Percentiles rank a stretch among this genome's conserved stretches.
Evolutionary conservation across 2,329 filamentous ascomycete genomes (phyloP).

Genomic region (Metarhizium brunneum): DNA sequence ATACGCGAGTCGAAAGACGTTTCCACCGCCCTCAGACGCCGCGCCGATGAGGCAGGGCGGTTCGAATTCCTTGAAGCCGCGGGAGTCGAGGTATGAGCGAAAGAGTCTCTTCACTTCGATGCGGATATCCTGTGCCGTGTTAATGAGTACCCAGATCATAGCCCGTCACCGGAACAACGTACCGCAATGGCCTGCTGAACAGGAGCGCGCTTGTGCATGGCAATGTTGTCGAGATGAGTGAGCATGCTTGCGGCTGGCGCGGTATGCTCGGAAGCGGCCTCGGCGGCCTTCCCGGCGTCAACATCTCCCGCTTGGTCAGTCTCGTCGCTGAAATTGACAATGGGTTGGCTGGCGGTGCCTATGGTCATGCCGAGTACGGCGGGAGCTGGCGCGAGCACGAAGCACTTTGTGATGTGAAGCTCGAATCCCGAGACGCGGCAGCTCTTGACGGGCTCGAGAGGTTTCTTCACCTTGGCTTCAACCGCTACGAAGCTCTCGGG

Average conservation of each 20-base stretch:
- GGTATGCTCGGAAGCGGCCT: constrained; percentile 21
- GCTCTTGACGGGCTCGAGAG: constrained; percentile 81
- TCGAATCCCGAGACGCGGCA: constrained; percentile 72
- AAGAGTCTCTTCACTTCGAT: constrained; percentile 61
- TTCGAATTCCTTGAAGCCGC: constrained; percentile 75
- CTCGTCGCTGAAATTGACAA: constrained; percentile 52
- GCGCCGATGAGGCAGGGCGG: constrained; percentile 84
- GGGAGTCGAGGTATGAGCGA: constrained; percentile 62
- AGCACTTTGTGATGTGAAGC: constrained; percentile 81
- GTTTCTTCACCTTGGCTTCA: constrained; percentile 72
- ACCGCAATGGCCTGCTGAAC: constrained; percentile 74
- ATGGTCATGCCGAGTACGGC: constrained; percentile 49
- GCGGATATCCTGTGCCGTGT: constrained; percentile 21
- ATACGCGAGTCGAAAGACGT: constrained; percentile 85
- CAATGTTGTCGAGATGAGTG: constrained; percentile 83
- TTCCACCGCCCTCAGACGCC: constrained; percentile 84
- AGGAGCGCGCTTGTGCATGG: constrained; percentile 84
- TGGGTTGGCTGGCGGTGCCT: constrained; percentile 42
- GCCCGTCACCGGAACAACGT: background rate
- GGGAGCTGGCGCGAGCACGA: constrained; percentile 58
- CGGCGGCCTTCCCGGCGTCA: background rate
- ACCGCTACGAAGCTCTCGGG: constrained; percentile 76
- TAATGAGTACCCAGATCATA: background rate
- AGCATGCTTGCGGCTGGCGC: constrained; percentile 69
- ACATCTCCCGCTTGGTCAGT: background rate